These are phyloP conservation scores for Coniochaeta ligniaria DNA, from an alignment of 2,329 filamentous ascomycete genomes.

Conservation along the genomic window DNA sequence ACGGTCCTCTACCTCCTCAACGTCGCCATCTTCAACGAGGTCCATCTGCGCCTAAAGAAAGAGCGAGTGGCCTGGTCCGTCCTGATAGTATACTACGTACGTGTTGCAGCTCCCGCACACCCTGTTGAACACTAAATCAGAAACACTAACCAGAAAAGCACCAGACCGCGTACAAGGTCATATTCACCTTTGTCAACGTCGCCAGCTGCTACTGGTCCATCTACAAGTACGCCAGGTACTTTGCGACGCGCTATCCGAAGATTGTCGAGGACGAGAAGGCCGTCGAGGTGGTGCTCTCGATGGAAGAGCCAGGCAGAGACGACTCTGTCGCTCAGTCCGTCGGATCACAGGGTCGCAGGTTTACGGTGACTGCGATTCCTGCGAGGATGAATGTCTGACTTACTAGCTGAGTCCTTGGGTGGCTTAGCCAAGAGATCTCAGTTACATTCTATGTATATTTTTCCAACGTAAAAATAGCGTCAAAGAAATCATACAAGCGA, in stretches of 20 bases:
- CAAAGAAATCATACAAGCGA: no score
- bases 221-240: constrained; percentile 37
- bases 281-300: constrained; percentile 11
- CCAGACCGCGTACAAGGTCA: constrained; percentile 33
- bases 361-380: background rate
- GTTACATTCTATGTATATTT: no score
- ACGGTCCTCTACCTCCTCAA: constrained; percentile 33
- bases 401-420: no score
- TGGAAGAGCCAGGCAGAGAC: constrained; percentile 6
- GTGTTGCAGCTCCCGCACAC: no score
- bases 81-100: constrained; percentile 29
- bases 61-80: constrained; percentile 31
- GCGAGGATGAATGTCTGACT: no score
- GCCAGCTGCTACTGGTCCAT: constrained; percentile 30
- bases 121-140: no score
- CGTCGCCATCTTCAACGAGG: constrained; percentile 38
- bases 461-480: no score
- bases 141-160: background rate
- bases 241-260: constrained; percentile 37
- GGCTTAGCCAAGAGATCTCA: no score
- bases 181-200: constrained; percentile 36
- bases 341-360: background rate
- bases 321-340: background rate
- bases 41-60: constrained; percentile 35
- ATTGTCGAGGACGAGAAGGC: constrained; percentile 33